phyloP scores from a whole-genome alignment of 345 rosid species.

The Brassica incana region DNA sequence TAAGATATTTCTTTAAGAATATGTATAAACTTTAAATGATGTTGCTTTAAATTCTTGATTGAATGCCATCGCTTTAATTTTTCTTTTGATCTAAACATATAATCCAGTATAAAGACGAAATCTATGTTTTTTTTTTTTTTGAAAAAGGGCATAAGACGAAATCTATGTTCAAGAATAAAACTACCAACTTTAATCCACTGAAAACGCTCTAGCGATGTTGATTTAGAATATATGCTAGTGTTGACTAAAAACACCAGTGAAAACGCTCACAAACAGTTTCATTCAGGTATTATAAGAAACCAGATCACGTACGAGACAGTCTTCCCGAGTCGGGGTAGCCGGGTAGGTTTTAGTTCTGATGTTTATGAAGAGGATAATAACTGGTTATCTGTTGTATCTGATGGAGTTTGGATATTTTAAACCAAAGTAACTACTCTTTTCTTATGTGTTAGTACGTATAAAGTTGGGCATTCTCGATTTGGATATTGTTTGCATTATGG shows the following conservation, averaged over 20 bases:
- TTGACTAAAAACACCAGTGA: not conserved
- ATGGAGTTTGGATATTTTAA: not conserved
- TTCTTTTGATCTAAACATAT: not conserved
- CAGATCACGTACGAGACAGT: not conserved
- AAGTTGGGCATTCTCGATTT: too few species aligned
- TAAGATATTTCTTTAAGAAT: not conserved
- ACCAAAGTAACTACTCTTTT: not conserved
- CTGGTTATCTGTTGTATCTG: not conserved
- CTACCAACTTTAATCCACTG: not conserved
- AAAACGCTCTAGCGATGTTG: not conserved
- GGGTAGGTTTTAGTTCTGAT: not conserved
- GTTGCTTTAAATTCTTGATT: not conserved
- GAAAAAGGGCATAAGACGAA: not conserved
- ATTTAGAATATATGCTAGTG: not conserved
- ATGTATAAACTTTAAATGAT: too few species aligned
- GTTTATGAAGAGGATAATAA: not conserved
- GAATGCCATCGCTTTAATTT: not conserved
- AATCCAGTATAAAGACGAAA: not conserved
- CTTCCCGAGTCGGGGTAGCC: not conserved
- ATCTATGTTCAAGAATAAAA: not conserved
- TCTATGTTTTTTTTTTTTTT: too few species aligned
- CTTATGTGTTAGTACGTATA: not conserved
- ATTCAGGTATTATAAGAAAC: not conserved
- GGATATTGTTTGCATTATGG: too few species aligned
- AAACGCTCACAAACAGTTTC: not conserved